Base-by-base conservation (phyloP, 805 yeast genomes). In the Barnettozyma pratensis region DNA sequence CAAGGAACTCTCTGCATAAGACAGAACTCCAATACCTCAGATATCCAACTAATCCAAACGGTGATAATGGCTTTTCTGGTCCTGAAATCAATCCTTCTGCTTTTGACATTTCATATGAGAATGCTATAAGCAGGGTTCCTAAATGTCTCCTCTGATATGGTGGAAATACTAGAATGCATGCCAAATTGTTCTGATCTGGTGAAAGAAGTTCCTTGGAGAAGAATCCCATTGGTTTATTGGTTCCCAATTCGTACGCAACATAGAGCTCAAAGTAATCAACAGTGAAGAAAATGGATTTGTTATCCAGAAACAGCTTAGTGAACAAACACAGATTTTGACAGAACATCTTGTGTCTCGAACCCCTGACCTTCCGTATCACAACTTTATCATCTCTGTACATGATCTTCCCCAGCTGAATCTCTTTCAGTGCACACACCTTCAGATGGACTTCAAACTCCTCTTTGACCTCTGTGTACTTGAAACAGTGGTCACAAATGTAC, bases 161-260 rank as follows among this genome's bases (percentile, higher is more conserved):
- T 1, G 99, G 99, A 52, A 94, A 87, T 4, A 89, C 81, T 54
- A 94, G 74, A 10, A 94, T 86, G 61, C 98, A 94, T 0, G 97
- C 97, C 37, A 94, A 70, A 61, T 92, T 94, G 63, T 91, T 87
- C 45, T 80, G 75, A 46, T 87, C 92, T 65, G 76, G 75, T 0
- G 96, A 83, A 0, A 85, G 69, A 40, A 85, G 69, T 60, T 94
- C 99, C 57, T 87, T 87, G 11, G 97, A 90, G 60, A 89, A 94
- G 62, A 89, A 94, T 1, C 97, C 99, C 84, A 91, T 83, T 2
- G 92, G 91, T 45, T 69, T 63, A 55, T 67, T 54, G 51, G 71
- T 45, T 44, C 59, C 70, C 2, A 64, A 65, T 28, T 86, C 84
- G 61, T 84, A 87, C 3, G 83, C 71, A 29, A 89, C 74, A 63